These are phyloP conservation scores for Phialophora verrucosa DNA, from an alignment of 2,329 filamentous ascomycete species.

Conservation along the genomic window DNA sequence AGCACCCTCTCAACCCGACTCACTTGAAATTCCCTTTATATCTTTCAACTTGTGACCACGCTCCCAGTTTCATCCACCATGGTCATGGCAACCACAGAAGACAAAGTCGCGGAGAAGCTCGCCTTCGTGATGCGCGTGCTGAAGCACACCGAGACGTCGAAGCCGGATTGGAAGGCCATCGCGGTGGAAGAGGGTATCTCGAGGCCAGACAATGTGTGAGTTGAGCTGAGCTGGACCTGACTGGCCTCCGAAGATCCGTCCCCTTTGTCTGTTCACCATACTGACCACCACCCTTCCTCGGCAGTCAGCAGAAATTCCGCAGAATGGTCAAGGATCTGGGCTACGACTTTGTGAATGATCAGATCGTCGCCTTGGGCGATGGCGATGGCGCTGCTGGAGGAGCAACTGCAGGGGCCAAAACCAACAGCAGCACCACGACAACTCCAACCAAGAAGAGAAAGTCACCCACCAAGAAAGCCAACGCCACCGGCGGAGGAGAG, in stretches of 20 bases:
- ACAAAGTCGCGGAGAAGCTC: not conserved
- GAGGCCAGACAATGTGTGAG: not conserved
- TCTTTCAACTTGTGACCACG: not conserved
- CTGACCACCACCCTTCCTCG: not conserved
- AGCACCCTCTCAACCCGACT: not conserved
- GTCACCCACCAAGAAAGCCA: conserved; percentile 1
- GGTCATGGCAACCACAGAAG: not conserved
- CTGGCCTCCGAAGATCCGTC: not conserved
- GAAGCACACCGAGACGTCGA: not conserved
- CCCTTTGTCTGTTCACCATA: not conserved
- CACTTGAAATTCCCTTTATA: not conserved
- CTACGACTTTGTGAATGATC: not conserved
- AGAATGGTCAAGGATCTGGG: not conserved
- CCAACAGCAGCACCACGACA: not conserved
- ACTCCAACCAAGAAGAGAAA: conserved; percentile 3
- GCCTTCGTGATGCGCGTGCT: conserved; percentile 2
- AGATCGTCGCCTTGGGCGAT: not conserved
- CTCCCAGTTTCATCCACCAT: not conserved
- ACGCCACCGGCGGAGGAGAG: not conserved
- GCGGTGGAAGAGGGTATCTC: not conserved
- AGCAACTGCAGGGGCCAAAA: not conserved
- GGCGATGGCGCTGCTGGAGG: not conserved
- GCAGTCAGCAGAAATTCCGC: not conserved
- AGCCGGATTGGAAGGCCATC: conserved; percentile 1
- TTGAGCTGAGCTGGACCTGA: not conserved